phyloP scores from a whole-genome alignment of 1,284 basidiomycete genomes.

The Porodaedalea pini region DNA sequence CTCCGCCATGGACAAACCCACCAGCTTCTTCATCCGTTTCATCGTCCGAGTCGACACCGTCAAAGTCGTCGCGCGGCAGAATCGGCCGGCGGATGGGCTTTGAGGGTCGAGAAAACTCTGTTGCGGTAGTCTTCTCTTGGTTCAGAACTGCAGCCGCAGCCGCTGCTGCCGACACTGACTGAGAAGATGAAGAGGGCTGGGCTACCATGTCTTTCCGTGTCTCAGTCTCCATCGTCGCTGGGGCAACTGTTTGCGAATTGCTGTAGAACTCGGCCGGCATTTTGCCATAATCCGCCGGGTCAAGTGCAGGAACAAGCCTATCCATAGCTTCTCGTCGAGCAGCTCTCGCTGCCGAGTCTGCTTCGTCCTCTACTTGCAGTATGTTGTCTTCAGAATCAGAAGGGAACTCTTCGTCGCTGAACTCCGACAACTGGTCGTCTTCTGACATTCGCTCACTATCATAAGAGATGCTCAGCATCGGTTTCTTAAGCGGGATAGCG shows the following conservation, averaged over 20 bases:
- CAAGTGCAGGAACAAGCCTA: slow-evolving; percentile 63
- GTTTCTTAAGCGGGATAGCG: neutral
- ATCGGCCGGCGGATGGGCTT: slow-evolving; percentile 68
- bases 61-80: slow-evolving; percentile 74
- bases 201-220: slow-evolving; percentile 20
- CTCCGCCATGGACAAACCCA: no score
- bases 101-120: slow-evolving; percentile 18
- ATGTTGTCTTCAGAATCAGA: slow-evolving; percentile 40
- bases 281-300: slow-evolving; percentile 71
- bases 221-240: slow-evolving; percentile 46
- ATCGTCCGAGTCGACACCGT: slow-evolving; percentile 84
- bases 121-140: neutral
- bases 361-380: slow-evolving; percentile 30
- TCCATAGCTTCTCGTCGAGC: slow-evolving; percentile 63
- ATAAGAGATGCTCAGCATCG: slow-evolving; percentile 8
- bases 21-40: slow-evolving; percentile 64
- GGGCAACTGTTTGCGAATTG: slow-evolving; percentile 64
- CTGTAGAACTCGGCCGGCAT: slow-evolving; percentile 70
- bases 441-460: slow-evolving; percentile 59
- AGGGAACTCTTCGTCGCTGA: slow-evolving; percentile 44
- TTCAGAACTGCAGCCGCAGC: slow-evolving; percentile 20
- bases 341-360: slow-evolving; percentile 29
- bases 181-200: slow-evolving; percentile 1
- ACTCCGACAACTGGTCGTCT: slow-evolving; percentile 35
- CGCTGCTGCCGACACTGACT: neutral